phyloP scores from a whole-genome alignment of 495 filamentous ascomycete genomes.

The Lentithecium fluviatile region DNA sequence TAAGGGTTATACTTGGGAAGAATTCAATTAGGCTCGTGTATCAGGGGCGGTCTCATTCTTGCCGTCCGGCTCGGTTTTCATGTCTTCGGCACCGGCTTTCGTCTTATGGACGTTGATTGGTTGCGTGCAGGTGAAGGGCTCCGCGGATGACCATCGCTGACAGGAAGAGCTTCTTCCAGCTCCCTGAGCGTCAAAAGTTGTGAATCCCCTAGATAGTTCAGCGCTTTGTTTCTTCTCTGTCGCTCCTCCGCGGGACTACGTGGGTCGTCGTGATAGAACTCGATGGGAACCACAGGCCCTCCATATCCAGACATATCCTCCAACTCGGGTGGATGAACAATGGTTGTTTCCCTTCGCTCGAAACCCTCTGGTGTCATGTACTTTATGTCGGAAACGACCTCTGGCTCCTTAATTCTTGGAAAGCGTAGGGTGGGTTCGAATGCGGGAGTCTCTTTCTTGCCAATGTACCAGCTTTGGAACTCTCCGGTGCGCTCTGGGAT shows the following conservation, averaged over 20 bases:
- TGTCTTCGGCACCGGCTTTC: too few relatives aligned
- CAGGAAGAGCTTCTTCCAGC: not conserved
- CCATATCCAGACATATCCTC: conserved; percentile 38
- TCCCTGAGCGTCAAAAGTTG: not conserved
- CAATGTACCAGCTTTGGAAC: conserved; percentile 23
- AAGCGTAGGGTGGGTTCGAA: not conserved
- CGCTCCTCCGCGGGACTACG: not conserved
- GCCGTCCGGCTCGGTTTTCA: too few relatives aligned
- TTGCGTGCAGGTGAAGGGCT: not conserved
- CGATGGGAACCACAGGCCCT: conserved; percentile 38
- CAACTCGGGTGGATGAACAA: conserved; percentile 43
- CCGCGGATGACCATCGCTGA: not conserved
- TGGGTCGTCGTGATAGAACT: conserved; percentile 19
- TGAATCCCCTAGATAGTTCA: not conserved
- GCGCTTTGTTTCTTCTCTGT: not conserved
- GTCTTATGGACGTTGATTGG: too few relatives aligned
- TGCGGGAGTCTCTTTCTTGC: conserved; percentile 2
- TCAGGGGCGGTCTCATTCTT: too few relatives aligned
- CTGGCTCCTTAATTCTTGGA: conserved; percentile 1
- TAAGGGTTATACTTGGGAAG: too few relatives aligned
- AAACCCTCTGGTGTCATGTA: conserved; percentile 43
- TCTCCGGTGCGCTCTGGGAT: conserved; percentile 15
- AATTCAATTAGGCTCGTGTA: too few relatives aligned
- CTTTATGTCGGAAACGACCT: conserved; percentile 23
- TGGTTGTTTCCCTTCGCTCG: conserved; percentile 42